Evolutionary conservation across 2,329 filamentous ascomycete genomes (phyloP), one percentile per base, ranked within the genome.

Genomic region (Tolypocladium album): DNA sequence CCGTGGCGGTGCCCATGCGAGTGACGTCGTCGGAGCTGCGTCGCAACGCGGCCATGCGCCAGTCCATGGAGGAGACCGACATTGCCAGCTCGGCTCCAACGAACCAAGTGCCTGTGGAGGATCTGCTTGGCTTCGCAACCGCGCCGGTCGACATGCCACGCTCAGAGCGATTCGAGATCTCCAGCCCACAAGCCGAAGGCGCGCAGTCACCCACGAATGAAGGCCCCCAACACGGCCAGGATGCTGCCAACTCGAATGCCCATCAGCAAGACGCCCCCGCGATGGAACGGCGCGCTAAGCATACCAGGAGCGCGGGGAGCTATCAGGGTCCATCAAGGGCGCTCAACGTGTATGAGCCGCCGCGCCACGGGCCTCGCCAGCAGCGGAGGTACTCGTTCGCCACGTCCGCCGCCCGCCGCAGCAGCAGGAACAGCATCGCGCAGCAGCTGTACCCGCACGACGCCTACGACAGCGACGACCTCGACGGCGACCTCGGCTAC

Each of bases 401-500:
- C 38, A 79, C 80, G 15, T 71, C 78, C 0, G 75, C 76, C 7
- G 73, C 73, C 22, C 75, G 80, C 22, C 76, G 78, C 39, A 78
- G 75, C 63, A 81, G 77, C 67, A 78, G n/a, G n/a, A n/a, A 74
- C 68, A 78, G 73, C 55, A 79, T 84, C 56, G 81, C 80, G 12
- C 79, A 82, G 64, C 79, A 82, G 59, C 72, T 84, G 60, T 80
- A 82, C 64, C 59, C 81, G 58, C 81, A 83, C 57, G 84, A 86
- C 42, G 82, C 87, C 63, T 67, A 84, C 61, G 83, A 87, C 62
- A 85, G 87, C 57, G 89, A 92, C 66, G 89, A 95, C 66, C 79
- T 92, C 9, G 92, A 96, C 68, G 94, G 94, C 0, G 94, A 99
- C 74, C 77, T 99, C 36, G 94, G 94, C 12, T 99, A 96, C 74